Percentiles rank a stretch among this genome's conserved stretches.
These are phyloP conservation scores for Fraxinus pennsylvanica DNA, from an alignment of 257 asterid species.

Conservation along the genomic window DNA sequence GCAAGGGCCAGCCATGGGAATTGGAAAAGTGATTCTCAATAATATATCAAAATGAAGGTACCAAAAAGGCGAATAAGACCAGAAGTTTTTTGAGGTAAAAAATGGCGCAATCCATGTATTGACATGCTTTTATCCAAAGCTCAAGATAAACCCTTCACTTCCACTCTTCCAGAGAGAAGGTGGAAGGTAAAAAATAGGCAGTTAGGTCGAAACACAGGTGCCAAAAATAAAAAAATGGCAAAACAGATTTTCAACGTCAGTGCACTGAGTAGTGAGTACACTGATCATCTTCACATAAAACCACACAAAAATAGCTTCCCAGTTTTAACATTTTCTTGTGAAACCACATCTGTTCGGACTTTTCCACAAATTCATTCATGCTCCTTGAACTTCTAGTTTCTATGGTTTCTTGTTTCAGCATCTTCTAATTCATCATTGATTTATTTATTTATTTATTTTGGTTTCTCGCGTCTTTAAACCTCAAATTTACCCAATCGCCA, in stretches of 20 bases:
- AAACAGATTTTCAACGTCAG: too few relatives aligned
- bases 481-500: background rate
- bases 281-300: background rate
- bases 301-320: too few relatives aligned
- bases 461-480: background rate
- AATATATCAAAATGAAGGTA: background rate
- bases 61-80: background rate
- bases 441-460: too few relatives aligned
- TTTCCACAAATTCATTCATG: background rate
- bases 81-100: background rate
- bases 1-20: background rate
- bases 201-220: background rate
- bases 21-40: background rate
- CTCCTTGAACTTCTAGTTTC: background rate
- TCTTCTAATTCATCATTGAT: background rate
- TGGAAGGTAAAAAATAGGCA: background rate
- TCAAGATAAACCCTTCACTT: background rate
- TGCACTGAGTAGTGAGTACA: background rate
- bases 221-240: background rate
- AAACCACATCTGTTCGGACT: background rate
- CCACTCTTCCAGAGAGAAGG: background rate
- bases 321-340: background rate
- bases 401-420: background rate
- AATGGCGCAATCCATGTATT: background rate
- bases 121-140: background rate